These are phyloP conservation scores for Lepidium africanum DNA, from an alignment of 345 rosid species.

Conservation along the genomic window DNA sequence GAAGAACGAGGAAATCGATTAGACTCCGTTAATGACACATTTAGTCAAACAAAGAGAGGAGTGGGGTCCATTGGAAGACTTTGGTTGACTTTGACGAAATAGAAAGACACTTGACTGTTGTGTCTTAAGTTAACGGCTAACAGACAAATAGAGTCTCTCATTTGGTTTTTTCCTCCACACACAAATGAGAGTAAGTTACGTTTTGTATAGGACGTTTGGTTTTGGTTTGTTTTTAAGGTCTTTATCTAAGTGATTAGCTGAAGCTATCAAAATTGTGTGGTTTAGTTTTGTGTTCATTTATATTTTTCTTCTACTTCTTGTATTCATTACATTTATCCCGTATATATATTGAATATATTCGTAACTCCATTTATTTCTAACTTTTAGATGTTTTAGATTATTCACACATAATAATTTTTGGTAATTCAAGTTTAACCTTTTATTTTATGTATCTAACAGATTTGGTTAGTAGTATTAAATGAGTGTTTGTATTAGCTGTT, in stretches of 20 bases:
- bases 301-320: not conserved
- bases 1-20: not conserved
- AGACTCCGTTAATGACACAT: constrained; percentile 13
- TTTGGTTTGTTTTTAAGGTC: not conserved
- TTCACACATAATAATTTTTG: too few relatives aligned
- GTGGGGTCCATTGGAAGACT: constrained; percentile 11
- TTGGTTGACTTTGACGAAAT: not conserved
- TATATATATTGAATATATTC: not conserved
- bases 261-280: not conserved
- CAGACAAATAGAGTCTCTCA: not conserved
- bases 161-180: not conserved
- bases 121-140: constrained; percentile 9
- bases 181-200: not conserved
- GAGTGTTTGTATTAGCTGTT: too few relatives aligned
- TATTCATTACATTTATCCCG: not conserved
- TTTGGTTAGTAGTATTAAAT: too few relatives aligned
- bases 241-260: not conserved
- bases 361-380: not conserved
- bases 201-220: not conserved
- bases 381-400: not conserved
- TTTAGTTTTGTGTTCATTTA: not conserved
- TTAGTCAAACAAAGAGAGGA: constrained; percentile 1
- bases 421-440: too few relatives aligned
- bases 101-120: not conserved
- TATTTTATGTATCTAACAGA: too few relatives aligned